These are phyloP conservation scores for Malassezia globosa DNA, from an alignment of 1,284 basidiomycete species.

Conservation along the genomic window DNA sequence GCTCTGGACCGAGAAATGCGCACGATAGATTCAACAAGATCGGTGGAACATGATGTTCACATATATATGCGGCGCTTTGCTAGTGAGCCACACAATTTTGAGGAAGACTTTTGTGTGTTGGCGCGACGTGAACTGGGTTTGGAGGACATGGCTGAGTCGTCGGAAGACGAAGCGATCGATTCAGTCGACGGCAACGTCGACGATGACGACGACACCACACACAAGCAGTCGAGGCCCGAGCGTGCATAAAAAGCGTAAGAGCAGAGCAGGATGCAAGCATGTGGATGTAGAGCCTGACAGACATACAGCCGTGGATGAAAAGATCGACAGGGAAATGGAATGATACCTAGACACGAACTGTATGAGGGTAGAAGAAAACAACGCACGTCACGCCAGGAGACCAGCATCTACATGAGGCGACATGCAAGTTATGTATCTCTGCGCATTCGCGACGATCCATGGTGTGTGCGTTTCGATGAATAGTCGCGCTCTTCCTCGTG, in stretches of 20 bases:
- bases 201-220: background rate
- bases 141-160: too few species aligned
- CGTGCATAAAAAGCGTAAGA: too few species aligned
- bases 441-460: background rate
- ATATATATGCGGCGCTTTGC: background rate
- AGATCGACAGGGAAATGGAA: too few species aligned
- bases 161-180: background rate
- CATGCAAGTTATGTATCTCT: background rate
- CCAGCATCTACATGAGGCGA: too few species aligned
- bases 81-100: background rate
- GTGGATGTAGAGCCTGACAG: too few species aligned
- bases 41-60: background rate
- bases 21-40: background rate
- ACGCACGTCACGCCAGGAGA: background rate
- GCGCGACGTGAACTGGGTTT: slow-evolving; percentile 3
- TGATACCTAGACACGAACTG: too few species aligned
- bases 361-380: background rate
- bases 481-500: slow-evolving; percentile 11
- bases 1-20: slow-evolving; percentile 22
- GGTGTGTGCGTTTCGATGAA: slow-evolving; percentile 8
- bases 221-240: too few species aligned
- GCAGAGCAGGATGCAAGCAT: too few species aligned
- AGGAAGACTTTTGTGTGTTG: background rate
- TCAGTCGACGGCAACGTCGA: background rate
- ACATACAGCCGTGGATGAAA: too few species aligned